Base-by-base conservation (phyloP, 371 early-diverging fungal genomes). In the Apophysomyces ossiformis region DNA sequence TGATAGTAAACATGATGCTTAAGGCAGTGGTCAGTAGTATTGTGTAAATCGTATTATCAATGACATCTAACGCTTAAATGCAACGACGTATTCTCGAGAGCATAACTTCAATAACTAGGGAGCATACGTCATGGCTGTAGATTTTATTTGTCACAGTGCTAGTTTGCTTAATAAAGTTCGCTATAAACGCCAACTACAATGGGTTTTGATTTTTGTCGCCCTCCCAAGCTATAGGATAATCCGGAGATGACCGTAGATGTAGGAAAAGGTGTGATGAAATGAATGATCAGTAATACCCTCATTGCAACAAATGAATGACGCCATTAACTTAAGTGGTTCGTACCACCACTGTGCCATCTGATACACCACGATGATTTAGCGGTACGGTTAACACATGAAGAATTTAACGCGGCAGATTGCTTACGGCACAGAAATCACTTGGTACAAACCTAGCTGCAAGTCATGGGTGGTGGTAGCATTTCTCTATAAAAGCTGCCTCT, bases 341-440 rank as follows among this genome's bases (percentile, higher is more conserved):
- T 50, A 26, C 54, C 9, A 50, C 54, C 54, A 18, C 21, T 50
- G 54, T 15, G 16, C 21, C 54, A 50, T 26, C 54, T 50, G 54
- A 50, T 50, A 7, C 21, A 21, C 54, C 54, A 50, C 54, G 9
- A 26, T 21, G 16, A 50, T 26, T 26, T 26, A 50, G 21, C 54
- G 54, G 54, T 26, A 50, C 35, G 54, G 54, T 50, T 50, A 50
- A 26, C 54, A 50, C 54, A 50, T 50, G 54, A 21, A 50, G 54
- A 7, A 5, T 50, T 11, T 21, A 18, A 50, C 54, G 4, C 21
- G 2, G 32, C 1, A 26, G 32, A 26, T 3, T 50, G 54, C 54
- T 50, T n/a, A 18, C 35, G 9, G 54, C 21, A 9, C 21, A 7
- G 4, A 26, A 32, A 50, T 50, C 54, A 50, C 21, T 50, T 50